Base-by-base conservation (phyloP, 2,329 filamentous ascomycete genomes). In the Capronia coronata region DNA sequence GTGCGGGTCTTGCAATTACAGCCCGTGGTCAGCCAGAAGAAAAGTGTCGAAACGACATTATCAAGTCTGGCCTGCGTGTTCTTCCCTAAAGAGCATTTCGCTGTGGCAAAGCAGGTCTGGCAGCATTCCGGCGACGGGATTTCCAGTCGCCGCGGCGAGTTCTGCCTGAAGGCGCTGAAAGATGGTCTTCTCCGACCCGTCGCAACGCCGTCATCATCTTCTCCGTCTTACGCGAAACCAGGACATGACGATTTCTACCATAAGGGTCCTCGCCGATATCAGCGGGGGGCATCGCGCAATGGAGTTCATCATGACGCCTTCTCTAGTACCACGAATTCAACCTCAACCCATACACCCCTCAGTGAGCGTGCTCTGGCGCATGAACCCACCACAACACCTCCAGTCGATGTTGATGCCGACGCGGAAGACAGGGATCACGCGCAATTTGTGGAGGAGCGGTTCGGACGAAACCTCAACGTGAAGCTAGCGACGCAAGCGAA, bases 71-170 rank as follows among this genome's bases (percentile, higher is more conserved):
- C 78, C 1, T 82, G 82, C 19, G 82, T 95, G 2, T 64, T 97
- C 35, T 88, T 84, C 60, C 79, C 83, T 0, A 72, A 77, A 39
- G 78, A 82, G 10, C 70, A 80, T 14, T 90, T 84, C 60, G 70
- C 79, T 3, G 68, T 86, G 51, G 87, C 88, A n/a, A 97, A 96
- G 67, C 80, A 89, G 62, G 96, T 94, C 63, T 98, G 93, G 93
- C 93, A 97, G 66, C 93, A 98, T 67, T 86, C 87, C 0, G 93
- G 93, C 16, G 90, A 95, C 54, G 93, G 93, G 13, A 76, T 95
- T 11, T 96, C 90, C 0, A 96, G 90, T 65, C 83, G 93, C 43
- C 80, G 89, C 34, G 90, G 88, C 27, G 91, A 96, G 64, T 96
- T 94, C 67, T 95, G 87, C 64, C 81, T 89, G 52, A 74, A 77